phyloP scores from a whole-genome alignment of 2,329 filamentous ascomycete species.

The Diplocarpon rosae region DNA sequence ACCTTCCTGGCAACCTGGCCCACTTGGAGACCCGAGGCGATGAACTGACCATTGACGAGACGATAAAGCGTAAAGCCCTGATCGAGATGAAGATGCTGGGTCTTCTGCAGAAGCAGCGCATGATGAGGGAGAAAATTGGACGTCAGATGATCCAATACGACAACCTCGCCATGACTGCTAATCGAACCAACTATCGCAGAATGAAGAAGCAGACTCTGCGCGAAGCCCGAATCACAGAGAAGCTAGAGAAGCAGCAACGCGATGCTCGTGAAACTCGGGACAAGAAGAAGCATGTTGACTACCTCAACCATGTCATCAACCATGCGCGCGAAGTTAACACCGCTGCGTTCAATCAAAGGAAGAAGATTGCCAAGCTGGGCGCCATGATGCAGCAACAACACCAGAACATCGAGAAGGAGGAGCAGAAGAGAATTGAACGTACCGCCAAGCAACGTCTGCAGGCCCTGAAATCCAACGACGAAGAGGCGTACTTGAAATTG shows the following conservation, averaged over 20 bases:
- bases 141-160: conserved; percentile 92
- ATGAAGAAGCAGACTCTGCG: conserved; percentile 96
- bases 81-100: conserved; percentile 92
- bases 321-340: conserved; percentile 71
- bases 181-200: conserved; percentile 78
- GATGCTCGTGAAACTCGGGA: conserved; percentile 92
- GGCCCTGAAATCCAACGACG: conserved; percentile 96
- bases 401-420: conserved; percentile 95
- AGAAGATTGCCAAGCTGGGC: conserved; percentile 74
- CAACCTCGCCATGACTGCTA: conserved; percentile 94
- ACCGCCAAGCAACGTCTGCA: conserved; percentile 99
- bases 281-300: conserved; percentile 94
- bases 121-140: conserved; percentile 75
- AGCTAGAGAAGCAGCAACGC: conserved; percentile 96
- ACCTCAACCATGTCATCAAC: conserved; percentile 73
- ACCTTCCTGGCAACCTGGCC: conserved; percentile 72
- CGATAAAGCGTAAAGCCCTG: conserved; percentile 75
- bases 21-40: conserved; percentile 72
- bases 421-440: conserved; percentile 94
- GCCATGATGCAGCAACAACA: conserved; percentile 84
- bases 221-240: conserved; percentile 95
- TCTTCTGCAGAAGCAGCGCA: conserved; percentile 78
- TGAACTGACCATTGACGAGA: conserved; percentile 63
- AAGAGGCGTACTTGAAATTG: conserved; percentile 96
- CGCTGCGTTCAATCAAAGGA: conserved; percentile 53